Evolutionary conservation across 371 early-diverging fungal genomes (phyloP).

Genomic region (Mortierella sp.): DNA sequence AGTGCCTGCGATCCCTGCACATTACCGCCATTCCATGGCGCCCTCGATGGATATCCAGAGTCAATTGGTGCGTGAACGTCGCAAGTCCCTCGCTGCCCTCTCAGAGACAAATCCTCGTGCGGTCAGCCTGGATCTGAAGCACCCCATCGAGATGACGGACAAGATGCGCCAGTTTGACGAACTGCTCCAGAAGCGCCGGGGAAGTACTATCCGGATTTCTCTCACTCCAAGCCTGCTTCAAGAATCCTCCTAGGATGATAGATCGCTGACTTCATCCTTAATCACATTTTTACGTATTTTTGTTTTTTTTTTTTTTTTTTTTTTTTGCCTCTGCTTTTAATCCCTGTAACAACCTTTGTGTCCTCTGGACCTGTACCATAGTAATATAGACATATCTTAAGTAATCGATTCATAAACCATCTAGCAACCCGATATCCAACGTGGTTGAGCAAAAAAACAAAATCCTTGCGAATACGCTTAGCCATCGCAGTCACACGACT

Average conservation of each 20-base stretch:
- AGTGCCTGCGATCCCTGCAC: slow-evolving; percentile 29
- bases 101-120: slow-evolving; percentile 26
- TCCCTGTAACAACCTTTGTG: slow-evolving; percentile 5
- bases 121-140: slow-evolving; percentile 46
- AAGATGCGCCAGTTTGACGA: slow-evolving; percentile 56
- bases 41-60: slow-evolving; percentile 41
- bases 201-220: slow-evolving; percentile 54
- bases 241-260: slow-evolving; percentile 13
- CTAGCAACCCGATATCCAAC: too few species aligned
- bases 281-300: not conserved
- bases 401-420: not conserved
- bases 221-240: slow-evolving; percentile 50
- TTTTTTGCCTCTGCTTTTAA: not conserved
- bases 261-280: not conserved
- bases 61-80: slow-evolving; percentile 45
- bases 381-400: not conserved
- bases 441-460: too few species aligned
- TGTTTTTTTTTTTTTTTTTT: slow-evolving; percentile 11
- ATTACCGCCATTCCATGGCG: slow-evolving; percentile 49
- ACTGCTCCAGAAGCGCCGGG: slow-evolving; percentile 52
- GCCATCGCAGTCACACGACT: too few species aligned
- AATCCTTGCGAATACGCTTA: too few species aligned
- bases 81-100: slow-evolving; percentile 50
- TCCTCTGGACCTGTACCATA: slow-evolving; percentile 25
- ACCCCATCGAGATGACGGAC: slow-evolving; percentile 45